Evolutionary conservation across 192 early-diverging fungal genomes (phyloP).

Genomic region (Umbelopsis sp.): DNA sequence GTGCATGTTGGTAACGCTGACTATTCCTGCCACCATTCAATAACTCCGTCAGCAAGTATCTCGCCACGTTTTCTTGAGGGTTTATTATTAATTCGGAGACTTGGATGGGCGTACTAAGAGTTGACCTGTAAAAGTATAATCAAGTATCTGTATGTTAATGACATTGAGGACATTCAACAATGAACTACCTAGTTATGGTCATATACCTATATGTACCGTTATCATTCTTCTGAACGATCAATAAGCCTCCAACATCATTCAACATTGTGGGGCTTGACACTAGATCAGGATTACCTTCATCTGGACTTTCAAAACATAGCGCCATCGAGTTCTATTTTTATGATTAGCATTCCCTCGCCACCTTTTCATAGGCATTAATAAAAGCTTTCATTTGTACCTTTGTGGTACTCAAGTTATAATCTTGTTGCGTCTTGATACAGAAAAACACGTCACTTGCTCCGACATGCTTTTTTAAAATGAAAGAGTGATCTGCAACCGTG

Average conservation of each 20-base stretch:
- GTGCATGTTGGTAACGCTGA: background rate
- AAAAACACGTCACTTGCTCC: background rate
- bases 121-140: background rate
- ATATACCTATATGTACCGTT: background rate
- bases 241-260: background rate
- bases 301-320: background rate
- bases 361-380: background rate
- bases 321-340: slow-evolving; percentile 9
- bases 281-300: background rate
- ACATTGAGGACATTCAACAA: background rate
- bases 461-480: background rate
- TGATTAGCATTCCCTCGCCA: background rate
- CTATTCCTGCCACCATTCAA: background rate
- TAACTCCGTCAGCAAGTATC: background rate
- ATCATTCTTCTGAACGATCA: background rate
- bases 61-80: background rate
- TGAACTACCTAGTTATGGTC: no score
- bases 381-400: background rate
- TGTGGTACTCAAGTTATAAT: background rate
- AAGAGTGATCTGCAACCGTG: background rate
- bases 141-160: background rate
- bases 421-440: background rate
- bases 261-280: background rate
- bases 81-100: background rate
- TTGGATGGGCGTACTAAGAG: background rate